These are phyloP conservation scores for Bathelium albidoporum DNA, from an alignment of 495 filamentous ascomycete species.

Conservation along the genomic window DNA sequence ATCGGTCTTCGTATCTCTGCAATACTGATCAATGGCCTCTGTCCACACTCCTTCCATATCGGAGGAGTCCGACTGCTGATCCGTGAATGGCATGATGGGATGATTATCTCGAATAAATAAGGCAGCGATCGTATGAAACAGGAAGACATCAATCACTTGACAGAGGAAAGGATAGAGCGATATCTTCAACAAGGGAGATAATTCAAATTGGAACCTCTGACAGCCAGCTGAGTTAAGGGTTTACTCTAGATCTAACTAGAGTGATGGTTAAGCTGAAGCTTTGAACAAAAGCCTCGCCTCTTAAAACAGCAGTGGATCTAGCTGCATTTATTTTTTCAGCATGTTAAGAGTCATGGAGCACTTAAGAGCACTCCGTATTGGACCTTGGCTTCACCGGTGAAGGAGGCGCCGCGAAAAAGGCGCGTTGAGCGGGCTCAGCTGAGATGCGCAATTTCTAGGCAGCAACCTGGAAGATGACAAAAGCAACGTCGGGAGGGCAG, in stretches of 20 bases:
- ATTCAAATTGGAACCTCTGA: background rate
- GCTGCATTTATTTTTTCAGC: background rate
- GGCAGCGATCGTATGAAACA: background rate
- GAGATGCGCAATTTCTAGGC: background rate
- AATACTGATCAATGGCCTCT: slow-evolving; percentile 4
- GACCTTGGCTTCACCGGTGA: background rate
- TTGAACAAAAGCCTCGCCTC: background rate
- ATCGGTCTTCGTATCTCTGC: background rate
- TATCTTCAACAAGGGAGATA: background rate
- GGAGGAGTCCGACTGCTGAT: background rate
- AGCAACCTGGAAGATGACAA: too few species aligned
- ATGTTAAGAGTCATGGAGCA: background rate
- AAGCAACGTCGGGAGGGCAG: too few species aligned
- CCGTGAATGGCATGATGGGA: background rate
- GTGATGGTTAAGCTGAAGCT: background rate
- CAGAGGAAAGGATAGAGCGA: background rate
- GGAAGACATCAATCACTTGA: background rate
- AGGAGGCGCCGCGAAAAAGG: background rate
- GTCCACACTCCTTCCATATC: background rate
- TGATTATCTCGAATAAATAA: background rate
- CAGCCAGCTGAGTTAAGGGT: background rate
- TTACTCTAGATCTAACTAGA: background rate
- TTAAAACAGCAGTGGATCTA: background rate
- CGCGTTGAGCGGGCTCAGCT: background rate
- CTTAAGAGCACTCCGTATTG: background rate